Evolutionary conservation across 371 early-diverging fungal species (phyloP).

Genomic region (Smittium culicis): DNA sequence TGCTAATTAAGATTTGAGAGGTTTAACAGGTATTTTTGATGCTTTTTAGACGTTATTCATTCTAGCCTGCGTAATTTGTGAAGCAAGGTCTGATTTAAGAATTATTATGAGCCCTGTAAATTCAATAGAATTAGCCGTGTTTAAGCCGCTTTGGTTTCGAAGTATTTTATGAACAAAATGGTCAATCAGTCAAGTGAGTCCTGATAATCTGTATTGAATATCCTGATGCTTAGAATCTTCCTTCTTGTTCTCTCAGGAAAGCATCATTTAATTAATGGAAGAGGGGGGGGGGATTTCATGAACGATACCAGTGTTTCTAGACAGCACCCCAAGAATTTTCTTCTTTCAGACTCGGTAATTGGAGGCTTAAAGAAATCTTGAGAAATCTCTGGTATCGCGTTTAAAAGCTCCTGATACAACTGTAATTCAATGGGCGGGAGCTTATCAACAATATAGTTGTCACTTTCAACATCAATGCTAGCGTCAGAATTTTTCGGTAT

Average conservation of each 20-base stretch:
- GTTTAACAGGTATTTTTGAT: background rate
- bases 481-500: too few relatives aligned
- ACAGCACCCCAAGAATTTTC: background rate
- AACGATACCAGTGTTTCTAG: conserved; percentile 4
- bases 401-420: background rate
- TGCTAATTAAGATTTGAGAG: background rate
- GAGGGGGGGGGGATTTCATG: conserved; percentile 1
- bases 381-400: background rate
- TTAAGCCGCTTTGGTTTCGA: too few relatives aligned
- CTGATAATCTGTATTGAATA: conserved; percentile 3
- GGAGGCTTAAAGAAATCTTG: conserved; percentile 2
- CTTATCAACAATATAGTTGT: background rate
- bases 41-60: background rate
- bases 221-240: background rate
- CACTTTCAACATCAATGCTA: background rate
- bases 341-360: background rate
- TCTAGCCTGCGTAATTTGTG: conserved; percentile 1
- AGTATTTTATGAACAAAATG: background rate
- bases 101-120: background rate
- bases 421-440: background rate
- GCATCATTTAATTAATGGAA: background rate
- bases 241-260: background rate
- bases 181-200: background rate
- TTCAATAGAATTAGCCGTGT: background rate
- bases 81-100: background rate